These are phyloP conservation scores for Ceratopteris richardii DNA, from an alignment of 75 land plant species.

Conservation along the genomic window DNA sequence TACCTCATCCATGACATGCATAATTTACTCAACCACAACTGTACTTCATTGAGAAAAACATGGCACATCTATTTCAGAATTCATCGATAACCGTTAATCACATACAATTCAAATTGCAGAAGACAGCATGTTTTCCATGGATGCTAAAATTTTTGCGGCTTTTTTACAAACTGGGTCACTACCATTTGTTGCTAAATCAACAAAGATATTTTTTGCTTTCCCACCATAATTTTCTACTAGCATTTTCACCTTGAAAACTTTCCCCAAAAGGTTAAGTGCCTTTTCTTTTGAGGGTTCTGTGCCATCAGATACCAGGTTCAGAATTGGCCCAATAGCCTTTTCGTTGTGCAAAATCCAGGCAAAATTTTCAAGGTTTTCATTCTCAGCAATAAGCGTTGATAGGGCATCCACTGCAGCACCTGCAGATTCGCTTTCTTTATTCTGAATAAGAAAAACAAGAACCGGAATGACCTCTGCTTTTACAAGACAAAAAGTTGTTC, in stretches of 20 bases:
- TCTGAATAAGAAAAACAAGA: conserved; percentile 32
- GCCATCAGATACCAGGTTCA: conserved; percentile 29
- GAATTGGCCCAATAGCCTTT: conserved; percentile 25
- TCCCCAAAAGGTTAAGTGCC: conserved; percentile 26
- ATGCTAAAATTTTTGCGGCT: neutral
- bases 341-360: conserved; percentile 32
- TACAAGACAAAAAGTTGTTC: conserved; percentile 42
- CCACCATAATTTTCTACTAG: conserved; percentile 28
- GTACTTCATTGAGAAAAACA: too few relatives aligned
- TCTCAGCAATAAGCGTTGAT: conserved; percentile 30
- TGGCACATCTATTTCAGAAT: too few relatives aligned
- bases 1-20: too few relatives aligned
- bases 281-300: conserved; percentile 31
- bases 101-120: too few relatives aligned
- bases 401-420: conserved; percentile 39
- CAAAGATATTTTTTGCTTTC: conserved; percentile 27
- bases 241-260: conserved; percentile 21
- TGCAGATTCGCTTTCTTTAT: conserved; percentile 14
- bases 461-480: conserved; percentile 40
- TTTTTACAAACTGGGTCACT: neutral
- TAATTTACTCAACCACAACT: too few relatives aligned
- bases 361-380: conserved; percentile 19
- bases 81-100: too few relatives aligned
- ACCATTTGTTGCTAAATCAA: conserved; percentile 18
- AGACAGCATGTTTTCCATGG: neutral